A percentile compares a stretch with the other conserved stretches of the same genome.
Conservation (phyloP, 345 rosid species). For the Salix brachista region DNA sequence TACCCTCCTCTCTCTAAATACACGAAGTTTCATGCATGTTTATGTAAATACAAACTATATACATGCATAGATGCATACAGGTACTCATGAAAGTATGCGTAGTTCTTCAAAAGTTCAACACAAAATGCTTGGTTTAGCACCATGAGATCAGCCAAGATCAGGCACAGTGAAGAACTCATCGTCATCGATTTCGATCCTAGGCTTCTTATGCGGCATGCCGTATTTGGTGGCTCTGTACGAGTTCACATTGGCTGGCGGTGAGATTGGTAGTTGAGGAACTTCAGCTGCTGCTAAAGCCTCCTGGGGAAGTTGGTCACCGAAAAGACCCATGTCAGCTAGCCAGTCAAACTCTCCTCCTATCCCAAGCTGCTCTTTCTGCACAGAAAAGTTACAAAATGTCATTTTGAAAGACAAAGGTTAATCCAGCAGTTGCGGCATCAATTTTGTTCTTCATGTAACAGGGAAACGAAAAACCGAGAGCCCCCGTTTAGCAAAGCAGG, state of each 20-base stretch:
- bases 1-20: background rate
- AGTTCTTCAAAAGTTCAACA: background rate
- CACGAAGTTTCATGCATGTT: background rate
- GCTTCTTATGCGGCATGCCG: constrained; percentile 60
- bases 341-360: constrained; percentile 67
- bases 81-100: background rate
- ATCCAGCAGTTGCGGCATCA: background rate
- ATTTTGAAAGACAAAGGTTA: background rate
- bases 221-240: constrained; percentile 49
- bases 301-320: constrained; percentile 53
- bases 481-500: background rate
- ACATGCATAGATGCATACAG: background rate
- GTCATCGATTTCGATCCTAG: constrained; percentile 60
- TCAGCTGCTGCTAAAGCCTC: constrained; percentile 73
- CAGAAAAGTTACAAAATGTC: background rate
- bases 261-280: constrained; percentile 75
- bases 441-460: background rate
- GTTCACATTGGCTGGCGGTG: constrained; percentile 28
- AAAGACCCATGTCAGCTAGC: constrained; percentile 72
- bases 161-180: constrained; percentile 88
- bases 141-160: constrained; percentile 56
- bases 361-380: constrained; percentile 76
- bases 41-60: background rate
- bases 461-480: background rate
- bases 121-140: background rate